These are phyloP conservation scores for Volvox reticuliferus DNA, from an alignment of 139 green algal species.

Conservation along the genomic window DNA sequence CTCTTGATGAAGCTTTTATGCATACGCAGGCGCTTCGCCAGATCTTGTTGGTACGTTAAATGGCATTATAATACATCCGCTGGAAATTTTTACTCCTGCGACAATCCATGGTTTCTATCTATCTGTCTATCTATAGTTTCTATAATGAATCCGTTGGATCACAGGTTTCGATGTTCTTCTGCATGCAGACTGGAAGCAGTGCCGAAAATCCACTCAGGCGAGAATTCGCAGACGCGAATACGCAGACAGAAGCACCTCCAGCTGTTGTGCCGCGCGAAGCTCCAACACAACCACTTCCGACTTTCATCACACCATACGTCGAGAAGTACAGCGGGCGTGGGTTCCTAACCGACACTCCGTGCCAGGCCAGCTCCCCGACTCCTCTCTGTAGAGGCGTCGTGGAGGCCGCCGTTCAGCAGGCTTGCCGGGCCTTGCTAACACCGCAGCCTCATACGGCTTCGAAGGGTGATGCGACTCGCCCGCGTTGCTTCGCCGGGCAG, in stretches of 20 bases:
- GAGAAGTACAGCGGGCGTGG: not conserved
- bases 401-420: constrained; percentile 15
- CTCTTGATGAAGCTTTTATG: not conserved
- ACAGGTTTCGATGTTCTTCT: too few relatives aligned
- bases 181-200: too few relatives aligned
- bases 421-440: not conserved
- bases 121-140: too few relatives aligned
- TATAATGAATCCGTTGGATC: too few relatives aligned
- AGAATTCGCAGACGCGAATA: not conserved
- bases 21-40: not conserved
- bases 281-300: not conserved
- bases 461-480: not conserved
- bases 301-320: not conserved
- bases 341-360: not conserved
- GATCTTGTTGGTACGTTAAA: not conserved
- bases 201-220: too few relatives aligned
- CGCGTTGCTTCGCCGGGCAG: not conserved
- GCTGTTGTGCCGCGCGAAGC: not conserved
- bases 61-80: too few relatives aligned
- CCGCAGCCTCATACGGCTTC: not conserved
- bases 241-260: not conserved
- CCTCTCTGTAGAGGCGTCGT: not conserved
- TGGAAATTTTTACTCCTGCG: too few relatives aligned
- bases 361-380: not conserved
- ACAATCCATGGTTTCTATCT: too few relatives aligned